These are phyloP conservation scores for Penicillium simplicissimum DNA, from an alignment of 495 filamentous ascomycete species.

Conservation along the genomic window DNA sequence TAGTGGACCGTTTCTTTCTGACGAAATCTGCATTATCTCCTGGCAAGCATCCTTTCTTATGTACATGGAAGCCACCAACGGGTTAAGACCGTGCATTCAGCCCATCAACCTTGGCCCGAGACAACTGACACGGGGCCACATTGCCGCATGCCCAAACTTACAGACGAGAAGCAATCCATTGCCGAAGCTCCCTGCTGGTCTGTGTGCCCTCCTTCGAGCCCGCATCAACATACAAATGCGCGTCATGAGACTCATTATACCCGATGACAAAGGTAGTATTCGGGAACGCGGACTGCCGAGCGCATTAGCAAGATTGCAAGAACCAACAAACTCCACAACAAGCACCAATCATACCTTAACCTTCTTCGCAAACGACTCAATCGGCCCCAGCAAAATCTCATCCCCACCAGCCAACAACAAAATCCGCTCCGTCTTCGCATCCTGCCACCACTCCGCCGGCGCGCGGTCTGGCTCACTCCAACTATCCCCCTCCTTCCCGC, in stretches of 20 bases:
- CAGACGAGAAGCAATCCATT: slow-evolving; percentile 38
- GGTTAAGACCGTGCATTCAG: neutral
- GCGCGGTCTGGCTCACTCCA: slow-evolving; percentile 58
- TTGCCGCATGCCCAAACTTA: slow-evolving; percentile 4
- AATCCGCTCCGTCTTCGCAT: slow-evolving; percentile 45
- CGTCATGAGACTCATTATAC: slow-evolving; percentile 37
- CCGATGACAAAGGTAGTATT: slow-evolving; percentile 37
- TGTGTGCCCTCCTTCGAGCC: slow-evolving; percentile 26
- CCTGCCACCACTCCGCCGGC: slow-evolving; percentile 56
- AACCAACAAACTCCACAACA: neutral
- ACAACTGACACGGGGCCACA: neutral
- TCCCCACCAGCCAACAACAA: slow-evolving; percentile 54
- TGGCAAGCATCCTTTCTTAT: neutral
- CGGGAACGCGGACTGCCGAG: slow-evolving; percentile 33
- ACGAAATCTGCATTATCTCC: neutral
- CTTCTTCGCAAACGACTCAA: slow-evolving; percentile 51
- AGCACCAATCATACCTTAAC: slow-evolving; percentile 35
- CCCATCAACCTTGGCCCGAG: neutral
- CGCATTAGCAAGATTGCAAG: slow-evolving; percentile 1
- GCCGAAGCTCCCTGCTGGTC: slow-evolving; percentile 28
- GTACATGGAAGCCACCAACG: neutral
- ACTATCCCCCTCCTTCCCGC: slow-evolving; percentile 42
- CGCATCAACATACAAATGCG: slow-evolving; percentile 30
- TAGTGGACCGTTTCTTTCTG: neutral
- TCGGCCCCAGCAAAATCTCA: slow-evolving; percentile 59